Evolutionary conservation across 164 flowering plant genomes (phyloP).

Genomic region (Chimonanthus praecox): DNA sequence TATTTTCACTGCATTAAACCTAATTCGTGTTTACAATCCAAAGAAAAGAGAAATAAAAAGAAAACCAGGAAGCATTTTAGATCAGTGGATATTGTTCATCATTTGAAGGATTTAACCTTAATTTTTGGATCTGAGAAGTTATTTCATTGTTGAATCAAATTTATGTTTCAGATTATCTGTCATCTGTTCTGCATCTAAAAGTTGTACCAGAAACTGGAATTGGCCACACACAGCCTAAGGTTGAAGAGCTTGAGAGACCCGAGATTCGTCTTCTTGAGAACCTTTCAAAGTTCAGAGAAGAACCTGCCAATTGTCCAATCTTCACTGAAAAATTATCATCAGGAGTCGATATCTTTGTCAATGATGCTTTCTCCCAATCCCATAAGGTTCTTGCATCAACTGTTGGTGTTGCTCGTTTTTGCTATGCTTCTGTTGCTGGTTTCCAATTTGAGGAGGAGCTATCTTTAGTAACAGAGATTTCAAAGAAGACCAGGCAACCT

Average conservation of each 20-base stretch:
- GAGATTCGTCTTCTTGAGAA: slow-evolving; percentile 58
- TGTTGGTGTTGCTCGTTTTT: slow-evolving; percentile 67
- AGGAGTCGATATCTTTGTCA: slow-evolving; percentile 80
- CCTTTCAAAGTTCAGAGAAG: slow-evolving; percentile 54
- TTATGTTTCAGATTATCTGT: slow-evolving; percentile 53
- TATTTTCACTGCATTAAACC: not conserved
- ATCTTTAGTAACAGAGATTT: slow-evolving; percentile 35
- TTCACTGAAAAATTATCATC: slow-evolving; percentile 53
- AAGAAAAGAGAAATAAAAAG: not conserved
- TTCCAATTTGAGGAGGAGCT: slow-evolving; percentile 68
- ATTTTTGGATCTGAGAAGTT: slow-evolving; percentile 2
- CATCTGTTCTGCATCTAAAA: slow-evolving; percentile 48
- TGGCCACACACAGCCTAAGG: slow-evolving; percentile 16
- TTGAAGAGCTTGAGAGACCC: slow-evolving; percentile 22
- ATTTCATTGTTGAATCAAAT: slow-evolving; percentile 13
- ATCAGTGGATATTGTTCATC: not conserved
- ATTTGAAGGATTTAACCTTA: not conserved
- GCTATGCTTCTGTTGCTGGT: slow-evolving; percentile 67
- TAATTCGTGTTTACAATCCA: not conserved
- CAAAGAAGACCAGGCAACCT: slow-evolving; percentile 33
- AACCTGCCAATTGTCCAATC: slow-evolving; percentile 51
- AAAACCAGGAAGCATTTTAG: not conserved
- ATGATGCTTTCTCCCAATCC: slow-evolving; percentile 71
- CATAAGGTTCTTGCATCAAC: slow-evolving; percentile 88
- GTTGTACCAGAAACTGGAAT: slow-evolving; percentile 38